These are phyloP conservation scores for Talaromyces sp. DNA, from an alignment of 2,329 filamentous ascomycete species.

Conservation along the genomic window DNA sequence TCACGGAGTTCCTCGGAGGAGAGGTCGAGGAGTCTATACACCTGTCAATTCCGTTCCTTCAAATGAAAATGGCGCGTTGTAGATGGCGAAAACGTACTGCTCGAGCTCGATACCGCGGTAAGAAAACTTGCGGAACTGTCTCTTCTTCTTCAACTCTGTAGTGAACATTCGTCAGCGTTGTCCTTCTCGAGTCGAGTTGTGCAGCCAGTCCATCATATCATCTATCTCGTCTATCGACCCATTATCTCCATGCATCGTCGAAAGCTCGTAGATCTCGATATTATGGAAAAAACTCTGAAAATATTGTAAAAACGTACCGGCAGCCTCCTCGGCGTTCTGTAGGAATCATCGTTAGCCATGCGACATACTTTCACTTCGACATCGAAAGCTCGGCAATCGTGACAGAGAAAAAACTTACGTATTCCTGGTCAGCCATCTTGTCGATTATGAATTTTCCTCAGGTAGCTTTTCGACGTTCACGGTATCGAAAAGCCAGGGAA, in stretches of 20 bases:
- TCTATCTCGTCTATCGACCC: constrained; percentile 2
- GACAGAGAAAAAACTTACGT: constrained; percentile 59
- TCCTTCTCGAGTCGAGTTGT: constrained; percentile 15
- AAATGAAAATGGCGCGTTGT: neutral
- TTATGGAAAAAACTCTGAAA: neutral
- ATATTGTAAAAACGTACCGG: constrained; percentile 53
- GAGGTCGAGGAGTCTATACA: constrained; percentile 88
- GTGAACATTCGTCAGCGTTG: constrained; percentile 30
- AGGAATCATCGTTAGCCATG: constrained; percentile 32
- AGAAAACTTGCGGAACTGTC: constrained; percentile 99
- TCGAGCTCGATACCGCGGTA: constrained; percentile 99
- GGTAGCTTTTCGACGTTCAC: constrained; percentile 43
- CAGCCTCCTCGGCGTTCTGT: constrained; percentile 95
- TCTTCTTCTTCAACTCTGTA: constrained; percentile 96
- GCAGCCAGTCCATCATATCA: neutral
- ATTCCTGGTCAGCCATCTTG: constrained; percentile 85
- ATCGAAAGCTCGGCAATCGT: neutral
- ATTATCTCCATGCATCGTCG: neutral
- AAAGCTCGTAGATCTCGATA: neutral
- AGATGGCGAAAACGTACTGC: constrained; percentile 66
- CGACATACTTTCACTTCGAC: neutral
- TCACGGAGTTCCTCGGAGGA: constrained; percentile 97
- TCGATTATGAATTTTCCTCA: constrained; percentile 44
- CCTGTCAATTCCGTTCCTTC: constrained; percentile 14
- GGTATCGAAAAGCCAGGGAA: constrained; percentile 44